phyloP scores from a whole-genome alignment of 345 rosid species.

The Aquilaria malaccensis region DNA sequence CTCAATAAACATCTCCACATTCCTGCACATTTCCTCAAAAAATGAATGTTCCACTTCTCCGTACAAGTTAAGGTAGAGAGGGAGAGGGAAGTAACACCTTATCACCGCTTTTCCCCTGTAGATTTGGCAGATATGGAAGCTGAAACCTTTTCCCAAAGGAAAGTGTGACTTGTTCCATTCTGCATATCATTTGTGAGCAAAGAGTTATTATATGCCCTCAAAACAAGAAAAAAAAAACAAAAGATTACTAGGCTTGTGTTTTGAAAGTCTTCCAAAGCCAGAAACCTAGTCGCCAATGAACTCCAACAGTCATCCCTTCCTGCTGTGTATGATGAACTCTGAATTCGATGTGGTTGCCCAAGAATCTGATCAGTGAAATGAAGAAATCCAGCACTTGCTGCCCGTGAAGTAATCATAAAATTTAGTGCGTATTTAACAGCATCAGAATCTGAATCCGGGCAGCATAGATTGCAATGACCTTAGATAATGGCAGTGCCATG shows the following conservation, averaged over 20 bases:
- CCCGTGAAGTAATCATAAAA: neutral
- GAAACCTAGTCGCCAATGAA: conserved; percentile 65
- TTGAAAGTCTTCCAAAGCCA: conserved; percentile 1
- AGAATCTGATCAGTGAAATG: conserved; percentile 30
- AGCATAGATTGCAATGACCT: neutral
- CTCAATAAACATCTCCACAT: conserved; percentile 77
- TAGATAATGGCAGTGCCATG: neutral
- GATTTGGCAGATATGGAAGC: conserved; percentile 54
- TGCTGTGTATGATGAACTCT: conserved; percentile 46
- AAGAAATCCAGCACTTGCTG: conserved; percentile 79
- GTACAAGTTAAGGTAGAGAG: neutral
- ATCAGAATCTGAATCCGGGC: no score
- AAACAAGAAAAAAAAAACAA: neutral
- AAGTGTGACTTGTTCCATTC: conserved; percentile 55
- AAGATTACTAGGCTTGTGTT: no score
- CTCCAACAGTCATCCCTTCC: conserved; percentile 63
- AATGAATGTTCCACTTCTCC: neutral
- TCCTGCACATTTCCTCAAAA: conserved; percentile 30
- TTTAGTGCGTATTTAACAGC: neutral
- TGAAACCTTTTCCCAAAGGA: conserved; percentile 71
- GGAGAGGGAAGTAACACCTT: conserved; percentile 30
- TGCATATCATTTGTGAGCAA: conserved; percentile 16
- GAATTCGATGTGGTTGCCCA: conserved; percentile 54
- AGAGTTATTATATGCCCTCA: neutral
- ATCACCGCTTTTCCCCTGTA: conserved; percentile 63